These are phyloP conservation scores for Oxyria digyna DNA, from an alignment of 148 eudicot species.

Conservation along the genomic window DNA sequence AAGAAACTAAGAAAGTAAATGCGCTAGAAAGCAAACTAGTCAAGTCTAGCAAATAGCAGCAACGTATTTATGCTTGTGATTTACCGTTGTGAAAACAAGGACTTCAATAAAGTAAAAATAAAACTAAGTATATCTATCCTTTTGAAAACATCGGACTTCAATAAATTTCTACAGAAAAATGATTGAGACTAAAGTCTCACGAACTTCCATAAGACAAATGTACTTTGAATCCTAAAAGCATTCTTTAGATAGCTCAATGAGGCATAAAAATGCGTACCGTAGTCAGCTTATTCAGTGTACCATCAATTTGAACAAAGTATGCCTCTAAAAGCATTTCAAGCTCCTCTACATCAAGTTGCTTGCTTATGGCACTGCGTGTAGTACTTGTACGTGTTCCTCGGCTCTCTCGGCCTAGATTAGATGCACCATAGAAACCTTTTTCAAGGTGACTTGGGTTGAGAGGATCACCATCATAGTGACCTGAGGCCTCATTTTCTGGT, in stretches of 20 bases:
- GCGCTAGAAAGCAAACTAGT: no score
- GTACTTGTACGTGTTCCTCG: slow-evolving; percentile 73
- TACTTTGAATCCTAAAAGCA: neutral
- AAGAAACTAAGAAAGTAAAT: no score
- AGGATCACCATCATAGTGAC: slow-evolving; percentile 28
- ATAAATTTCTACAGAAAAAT: neutral
- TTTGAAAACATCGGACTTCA: neutral
- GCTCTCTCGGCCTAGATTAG: slow-evolving; percentile 43
- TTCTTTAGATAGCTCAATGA: neutral
- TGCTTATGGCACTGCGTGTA: slow-evolving; percentile 58
- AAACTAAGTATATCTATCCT: neutral
- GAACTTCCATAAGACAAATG: neutral
- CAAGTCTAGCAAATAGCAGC: neutral
- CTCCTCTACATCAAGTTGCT: slow-evolving; percentile 91
- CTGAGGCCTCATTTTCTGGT: slow-evolving; percentile 39
- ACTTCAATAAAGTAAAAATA: neutral
- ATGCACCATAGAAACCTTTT: slow-evolving; percentile 32
- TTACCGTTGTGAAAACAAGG: neutral
- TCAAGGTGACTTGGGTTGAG: slow-evolving; percentile 22
- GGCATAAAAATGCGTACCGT: slow-evolving; percentile 39
- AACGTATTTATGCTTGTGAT: neutral
- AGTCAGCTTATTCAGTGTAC: slow-evolving; percentile 86
- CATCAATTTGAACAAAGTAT: slow-evolving; percentile 94
- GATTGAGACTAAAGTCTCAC: neutral
- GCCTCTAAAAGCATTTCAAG: slow-evolving; percentile 99